Conservation (phyloP, 2,329 filamentous ascomycete species). For the Pestalotiopsis sp. region DNA sequence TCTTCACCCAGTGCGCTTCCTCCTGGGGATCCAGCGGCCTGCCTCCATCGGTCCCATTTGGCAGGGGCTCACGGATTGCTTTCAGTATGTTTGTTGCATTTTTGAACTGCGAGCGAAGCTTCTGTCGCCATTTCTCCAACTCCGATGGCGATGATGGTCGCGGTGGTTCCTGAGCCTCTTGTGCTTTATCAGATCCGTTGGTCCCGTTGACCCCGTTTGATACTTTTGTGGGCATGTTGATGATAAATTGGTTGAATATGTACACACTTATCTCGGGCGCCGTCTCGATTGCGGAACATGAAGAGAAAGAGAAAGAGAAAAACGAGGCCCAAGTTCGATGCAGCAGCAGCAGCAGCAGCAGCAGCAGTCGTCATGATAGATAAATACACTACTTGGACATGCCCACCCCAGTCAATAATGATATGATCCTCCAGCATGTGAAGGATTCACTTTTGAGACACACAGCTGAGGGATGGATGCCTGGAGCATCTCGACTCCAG, state of each 20-base stretch:
- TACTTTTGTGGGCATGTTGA: not conserved
- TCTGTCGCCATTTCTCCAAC: not conserved
- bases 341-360: not conserved
- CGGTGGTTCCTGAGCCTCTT: not conserved
- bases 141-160: not conserved
- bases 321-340: not conserved
- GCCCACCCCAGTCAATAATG: not conserved
- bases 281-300: not conserved
- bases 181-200: not conserved
- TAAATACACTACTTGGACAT: not conserved
- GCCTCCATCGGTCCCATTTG: not conserved
- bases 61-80: not conserved
- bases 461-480: not conserved
- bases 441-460: not conserved
- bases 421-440: not conserved
- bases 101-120: not conserved
- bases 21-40: not conserved
- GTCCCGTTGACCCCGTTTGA: not conserved
- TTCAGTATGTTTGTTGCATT: not conserved
- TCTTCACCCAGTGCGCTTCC: not conserved
- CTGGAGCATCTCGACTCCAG: not conserved
- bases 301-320: not conserved
- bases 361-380: not conserved
- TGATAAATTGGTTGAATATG: not conserved
- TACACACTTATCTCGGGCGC: not conserved